phyloP scores from a whole-genome alignment of 176 grass and related monocot species.

The Hsuehochloa calcarea region DNA sequence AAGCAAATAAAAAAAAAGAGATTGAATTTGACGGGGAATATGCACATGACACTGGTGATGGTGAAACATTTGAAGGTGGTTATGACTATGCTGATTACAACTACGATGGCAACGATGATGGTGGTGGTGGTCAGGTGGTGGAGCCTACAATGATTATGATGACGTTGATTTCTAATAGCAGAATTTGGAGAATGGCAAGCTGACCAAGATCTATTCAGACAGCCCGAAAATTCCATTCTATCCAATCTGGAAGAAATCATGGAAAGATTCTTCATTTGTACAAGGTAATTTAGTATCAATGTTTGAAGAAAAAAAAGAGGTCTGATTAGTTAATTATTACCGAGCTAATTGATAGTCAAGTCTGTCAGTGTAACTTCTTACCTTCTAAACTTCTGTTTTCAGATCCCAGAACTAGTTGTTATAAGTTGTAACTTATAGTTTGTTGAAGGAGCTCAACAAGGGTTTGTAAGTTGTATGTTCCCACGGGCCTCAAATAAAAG shows the following conservation, averaged over 20 bases:
- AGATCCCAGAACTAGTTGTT: too few relatives aligned
- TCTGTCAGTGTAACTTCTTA: too few relatives aligned
- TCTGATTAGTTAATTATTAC: too few relatives aligned
- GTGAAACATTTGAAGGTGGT: constrained; percentile 34
- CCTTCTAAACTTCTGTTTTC: too few relatives aligned
- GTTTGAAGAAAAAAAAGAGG: too few relatives aligned
- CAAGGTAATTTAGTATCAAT: neutral
- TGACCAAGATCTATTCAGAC: neutral
- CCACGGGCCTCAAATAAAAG: too few relatives aligned
- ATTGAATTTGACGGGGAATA: constrained; percentile 27
- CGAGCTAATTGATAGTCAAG: too few relatives aligned
- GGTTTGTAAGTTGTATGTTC: too few relatives aligned
- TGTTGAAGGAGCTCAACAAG: too few relatives aligned
- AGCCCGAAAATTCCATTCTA: neutral
- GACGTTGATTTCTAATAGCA: constrained; percentile 39
- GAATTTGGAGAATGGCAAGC: neutral
- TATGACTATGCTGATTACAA: constrained; percentile 30
- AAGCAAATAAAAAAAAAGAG: constrained; percentile 36
- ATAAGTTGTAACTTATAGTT: too few relatives aligned
- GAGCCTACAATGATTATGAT: constrained; percentile 22
- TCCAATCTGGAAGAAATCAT: neutral
- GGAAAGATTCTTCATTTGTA: neutral
- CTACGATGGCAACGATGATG: constrained; percentile 12
- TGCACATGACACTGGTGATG: constrained; percentile 30
- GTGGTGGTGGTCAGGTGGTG: constrained; percentile 31